Evolutionary conservation across 768 basidiomycete species (phyloP), one percentile per base, ranked within the genome.

Genomic region (Megacollybia marginata): DNA sequence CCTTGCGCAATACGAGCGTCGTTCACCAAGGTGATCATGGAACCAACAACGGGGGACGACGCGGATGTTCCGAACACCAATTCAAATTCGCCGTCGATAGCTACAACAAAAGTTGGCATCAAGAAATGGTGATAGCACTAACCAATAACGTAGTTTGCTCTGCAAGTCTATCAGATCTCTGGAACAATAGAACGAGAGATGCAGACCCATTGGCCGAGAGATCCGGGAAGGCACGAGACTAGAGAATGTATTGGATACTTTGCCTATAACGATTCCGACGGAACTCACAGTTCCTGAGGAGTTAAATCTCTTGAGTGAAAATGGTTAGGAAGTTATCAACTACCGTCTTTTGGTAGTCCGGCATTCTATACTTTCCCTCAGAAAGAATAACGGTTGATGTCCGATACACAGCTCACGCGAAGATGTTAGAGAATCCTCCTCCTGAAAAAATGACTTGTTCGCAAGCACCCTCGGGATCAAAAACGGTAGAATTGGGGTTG

Each of bases 61-160:
- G 73, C 74, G 1, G 75, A 77, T 2, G 79, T 79, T 12, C 79
- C 79, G 36, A 69, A 75, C 1, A 75, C 66, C 1, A 60, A 69
- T 1, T 36, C 57, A 42, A 71, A 74, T 42, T 62, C 62, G 40
- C 72, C 73, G 23, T 71, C 66, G n/a, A 74, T 59, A 1, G 55
- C 67, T 60, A 10, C 4, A 32, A 12, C 38, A 15, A 15, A 19
- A 28, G 35, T 32, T 8, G 19, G 4, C 35, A n/a, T 5, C 50
- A 50, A 52, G 33, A 13, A 13, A 48, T 18, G 34, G 18, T 40
- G 15, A 40, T 18, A n/a, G 35, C 16, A 42, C 60, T 50, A 33
- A 69, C 69, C 68, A 43, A 72, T 67, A 33, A 72, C 61, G 50
- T 68, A 71, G 51, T 69, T 69, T 32, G 71, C 72, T 7, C 70